Base-by-base conservation (phyloP, 495 filamentous ascomycete genomes). In the Penicillium ochrochloron region DNA sequence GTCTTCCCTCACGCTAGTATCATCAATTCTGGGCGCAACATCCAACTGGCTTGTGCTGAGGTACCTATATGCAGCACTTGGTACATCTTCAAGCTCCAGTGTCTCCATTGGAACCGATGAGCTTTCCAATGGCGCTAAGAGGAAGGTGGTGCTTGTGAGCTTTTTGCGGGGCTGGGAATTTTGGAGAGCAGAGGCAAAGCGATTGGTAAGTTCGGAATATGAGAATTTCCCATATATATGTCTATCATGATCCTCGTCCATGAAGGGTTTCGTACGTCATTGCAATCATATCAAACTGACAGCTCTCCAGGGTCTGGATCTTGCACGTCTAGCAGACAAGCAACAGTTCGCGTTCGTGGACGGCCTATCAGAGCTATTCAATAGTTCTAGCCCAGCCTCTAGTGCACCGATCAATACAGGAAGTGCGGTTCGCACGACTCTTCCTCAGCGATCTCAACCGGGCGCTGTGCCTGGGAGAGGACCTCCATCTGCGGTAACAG, bases 91-190 rank as follows among this genome's bases (percentile, higher is more conserved):
- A 41, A 73, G 61, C 11, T 44, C 70, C 1, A 65, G 73, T 59
- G 42, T 65, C 0, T 55, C 66, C 9, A 57, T 76, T 39, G 73
- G 72, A 12, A 3, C 62, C 29, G 68, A 67, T 21, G 74, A 66
- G 15, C 23, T 53, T 9, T 63, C 74, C 12, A 67, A 65, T 62
- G 70, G 67, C 27, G 70, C 60, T 31, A 78, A 75, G 52, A 71
- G 68, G 61, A 81, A 81, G n/a, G 87, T 98, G 5, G 77, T 97
- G 17, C 78, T 97, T 0, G 86, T 94, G 64, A 93, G 89, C 78
- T 97, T 89, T 75, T 78, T 96, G 76, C 84, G 90, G 57, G 88
- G 93, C 67, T 83, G 78, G 64, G 78, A 83, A 29, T 96, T 96
- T 72, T 97, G 93, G 93, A 87, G 75, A 53, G 81, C 87, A 5